phyloP scores from a whole-genome alignment of 2,329 filamentous ascomycete genomes.

The Calcarisporium arbuscula region DNA sequence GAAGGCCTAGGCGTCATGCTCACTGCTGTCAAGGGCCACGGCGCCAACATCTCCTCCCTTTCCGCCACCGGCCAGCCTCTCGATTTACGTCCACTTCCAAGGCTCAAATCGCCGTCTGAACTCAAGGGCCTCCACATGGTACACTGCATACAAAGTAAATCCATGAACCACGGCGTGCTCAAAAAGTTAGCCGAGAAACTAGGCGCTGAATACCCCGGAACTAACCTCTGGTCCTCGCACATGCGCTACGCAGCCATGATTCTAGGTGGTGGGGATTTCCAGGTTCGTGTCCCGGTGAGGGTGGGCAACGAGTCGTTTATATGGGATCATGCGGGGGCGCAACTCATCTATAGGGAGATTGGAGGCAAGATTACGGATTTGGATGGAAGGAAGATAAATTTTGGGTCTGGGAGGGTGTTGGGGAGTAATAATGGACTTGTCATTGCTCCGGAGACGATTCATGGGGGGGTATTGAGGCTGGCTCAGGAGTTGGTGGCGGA shows the following conservation, averaged over 20 bases:
- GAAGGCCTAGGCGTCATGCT: constrained; percentile 29
- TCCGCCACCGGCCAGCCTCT: constrained; percentile 6
- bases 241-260: constrained; percentile 31
- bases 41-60: constrained; percentile 21
- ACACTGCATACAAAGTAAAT: constrained; percentile 24
- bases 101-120: constrained; percentile 13
- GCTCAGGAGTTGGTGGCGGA: constrained; percentile 12
- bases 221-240: constrained; percentile 33
- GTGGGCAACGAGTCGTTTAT: constrained; percentile 20
- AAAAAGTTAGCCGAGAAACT: constrained; percentile 20
- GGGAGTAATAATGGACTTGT: constrained; percentile 27
- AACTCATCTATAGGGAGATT: constrained; percentile 49
- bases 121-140: constrained; percentile 24
- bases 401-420: constrained; percentile 27
- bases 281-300: constrained; percentile 23
- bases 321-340: constrained; percentile 53
- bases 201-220: constrained; percentile 27
- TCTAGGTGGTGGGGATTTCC: constrained; percentile 28
- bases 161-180: constrained; percentile 25
- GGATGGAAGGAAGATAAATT: constrained; percentile 28
- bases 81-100: constrained; percentile 13
- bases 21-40: constrained; percentile 24
- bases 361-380: constrained; percentile 48
- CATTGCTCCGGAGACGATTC: constrained; percentile 38
- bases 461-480: constrained; percentile 31